Percentiles rank a stretch among this genome's conserved stretches.
These are phyloP conservation scores for Phytophthora cryptogea DNA, from an alignment of 352 stramenopile species.

Conservation along the genomic window DNA sequence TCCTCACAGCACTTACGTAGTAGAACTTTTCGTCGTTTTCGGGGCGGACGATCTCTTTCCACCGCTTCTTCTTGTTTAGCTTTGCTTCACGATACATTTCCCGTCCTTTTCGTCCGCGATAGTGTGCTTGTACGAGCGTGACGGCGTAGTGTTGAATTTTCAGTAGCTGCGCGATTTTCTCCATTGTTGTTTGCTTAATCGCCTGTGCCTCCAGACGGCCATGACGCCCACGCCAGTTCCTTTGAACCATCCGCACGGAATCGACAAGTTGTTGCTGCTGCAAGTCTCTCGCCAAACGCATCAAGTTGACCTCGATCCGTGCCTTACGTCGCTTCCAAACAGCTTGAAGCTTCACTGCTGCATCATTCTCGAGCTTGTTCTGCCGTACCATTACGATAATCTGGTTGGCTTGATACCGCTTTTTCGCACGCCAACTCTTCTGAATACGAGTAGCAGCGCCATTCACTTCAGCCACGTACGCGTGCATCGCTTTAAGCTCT, in stretches of 20 bases:
- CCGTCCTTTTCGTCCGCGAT: conserved; percentile 71
- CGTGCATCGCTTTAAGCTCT: conserved; percentile 36
- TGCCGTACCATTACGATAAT: conserved; percentile 42
- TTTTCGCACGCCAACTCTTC: conserved; percentile 55
- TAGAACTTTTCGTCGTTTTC: conserved; percentile 86
- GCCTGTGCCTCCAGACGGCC: conserved; percentile 33
- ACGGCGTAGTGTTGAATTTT: conserved; percentile 70
- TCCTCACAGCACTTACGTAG: conserved; percentile 64
- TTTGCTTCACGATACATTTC: conserved; percentile 56
- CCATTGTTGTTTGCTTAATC: conserved; percentile 39
- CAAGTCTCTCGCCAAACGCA: conserved; percentile 45
- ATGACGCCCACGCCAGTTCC: conserved; percentile 46
- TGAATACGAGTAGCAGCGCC: conserved; percentile 51
- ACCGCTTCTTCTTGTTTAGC: conserved; percentile 78
- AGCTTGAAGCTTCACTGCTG: conserved; percentile 55
- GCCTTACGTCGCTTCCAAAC: conserved; percentile 68
- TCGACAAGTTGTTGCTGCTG: conserved; percentile 38
- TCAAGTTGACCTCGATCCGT: conserved; percentile 36
- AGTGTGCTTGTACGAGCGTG: conserved; percentile 78
- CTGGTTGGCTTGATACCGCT: conserved; percentile 44
- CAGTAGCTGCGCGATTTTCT: conserved; percentile 49
- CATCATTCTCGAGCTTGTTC: conserved; percentile 43
- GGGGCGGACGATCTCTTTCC: conserved; percentile 91
- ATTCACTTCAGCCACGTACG: conserved; percentile 32
- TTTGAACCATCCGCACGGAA: conserved; percentile 53